Evolutionary conservation across 345 rosid genomes (phyloP), one percentile per base, ranked within the genome.

Genomic region (Anacardium occidentale): DNA sequence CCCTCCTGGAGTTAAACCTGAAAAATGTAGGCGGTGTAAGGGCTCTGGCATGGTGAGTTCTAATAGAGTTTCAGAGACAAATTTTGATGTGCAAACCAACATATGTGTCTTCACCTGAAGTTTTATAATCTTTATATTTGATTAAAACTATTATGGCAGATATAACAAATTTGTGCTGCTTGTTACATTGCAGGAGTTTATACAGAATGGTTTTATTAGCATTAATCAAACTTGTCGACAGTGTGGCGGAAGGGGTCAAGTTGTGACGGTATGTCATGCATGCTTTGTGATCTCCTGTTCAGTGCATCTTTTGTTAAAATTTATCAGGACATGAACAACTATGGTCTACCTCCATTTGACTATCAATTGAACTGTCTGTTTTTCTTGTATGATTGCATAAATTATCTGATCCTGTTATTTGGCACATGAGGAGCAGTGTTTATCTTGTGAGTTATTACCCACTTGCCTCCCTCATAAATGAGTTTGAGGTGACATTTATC

Each of bases 1-100:
- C 57, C 99, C 99, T 66, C 96, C 98, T 76, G 99, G 99, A 69
- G 91, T 94, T 45, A 93, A 86, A 79, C 98, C 97, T 66, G 94
- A 91, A 80, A 85, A 70, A 70, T 96, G 99, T 64, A 85, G 81
- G 79, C 88, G 90, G 54, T 96, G 99, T 85, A 80, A 82, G 77
- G 99, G 99, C 76, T 72, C 85, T 13, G 99, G 99, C 77, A 82
- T 88, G 97, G 99, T 95, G 72, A 77, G 93, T 87, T 42, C 22
- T 50, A 25, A 44, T 70, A 56, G 44, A 58, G 45, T 32, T 51
- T 10, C 21, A 10, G 20, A 11, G 12, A 4, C 61, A 11, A n/a
- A n/a, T 29, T 14, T 14, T 2, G 14, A 3, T 4, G 10, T 55
- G 57, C 57, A 53, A 17, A 20, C 24, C n/a, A 29, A 21, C 20